These are phyloP conservation scores for Coemansia sp. DNA, from an alignment of 192 early-diverging fungal genomes.

Conservation along the genomic window DNA sequence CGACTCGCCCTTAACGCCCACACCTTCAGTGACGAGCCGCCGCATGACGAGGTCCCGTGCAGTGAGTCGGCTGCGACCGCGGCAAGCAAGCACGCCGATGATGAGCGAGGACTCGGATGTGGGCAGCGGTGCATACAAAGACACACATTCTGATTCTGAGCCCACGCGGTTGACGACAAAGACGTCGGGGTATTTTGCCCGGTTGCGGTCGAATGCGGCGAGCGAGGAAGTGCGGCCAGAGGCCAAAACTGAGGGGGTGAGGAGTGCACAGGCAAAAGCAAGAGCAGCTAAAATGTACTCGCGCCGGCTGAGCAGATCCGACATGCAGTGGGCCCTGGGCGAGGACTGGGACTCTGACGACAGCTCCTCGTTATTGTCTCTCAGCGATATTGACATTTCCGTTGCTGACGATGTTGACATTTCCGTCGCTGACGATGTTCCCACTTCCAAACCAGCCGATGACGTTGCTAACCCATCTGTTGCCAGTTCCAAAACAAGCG, in stretches of 20 bases:
- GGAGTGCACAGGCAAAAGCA: slow-evolving; percentile 40
- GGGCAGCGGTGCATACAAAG: not conserved
- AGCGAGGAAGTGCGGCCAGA: slow-evolving; percentile 51
- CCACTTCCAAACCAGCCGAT: not conserved
- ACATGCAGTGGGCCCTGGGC: slow-evolving; percentile 54
- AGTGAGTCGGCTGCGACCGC: slow-evolving; percentile 5
- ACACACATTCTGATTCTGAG: not conserved
- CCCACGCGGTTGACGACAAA: slow-evolving; percentile 7
- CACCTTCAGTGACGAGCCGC: not conserved
- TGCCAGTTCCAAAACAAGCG: not conserved
- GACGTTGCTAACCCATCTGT: too few relatives aligned
- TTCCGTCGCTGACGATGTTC: not conserved
- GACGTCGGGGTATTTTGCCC: slow-evolving; percentile 43
- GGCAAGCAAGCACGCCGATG: slow-evolving; percentile 4
- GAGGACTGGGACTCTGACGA: slow-evolving; percentile 51
- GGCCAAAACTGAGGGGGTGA: slow-evolving; percentile 44
- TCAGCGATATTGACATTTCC: slow-evolving; percentile 36
- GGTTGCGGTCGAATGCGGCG: slow-evolving; percentile 47
- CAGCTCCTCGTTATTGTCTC: slow-evolving; percentile 38
- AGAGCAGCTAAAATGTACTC: slow-evolving; percentile 40
- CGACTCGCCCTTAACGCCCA: slow-evolving; percentile 20
- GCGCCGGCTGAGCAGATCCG: slow-evolving; percentile 42
- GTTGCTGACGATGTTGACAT: too few relatives aligned
- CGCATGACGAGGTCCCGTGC: slow-evolving; percentile 4
- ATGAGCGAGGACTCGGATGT: slow-evolving; percentile 4